phyloP scores from a whole-genome alignment of 2,329 filamentous ascomycete species.

The Pseudogymnoascus sp. region DNA sequence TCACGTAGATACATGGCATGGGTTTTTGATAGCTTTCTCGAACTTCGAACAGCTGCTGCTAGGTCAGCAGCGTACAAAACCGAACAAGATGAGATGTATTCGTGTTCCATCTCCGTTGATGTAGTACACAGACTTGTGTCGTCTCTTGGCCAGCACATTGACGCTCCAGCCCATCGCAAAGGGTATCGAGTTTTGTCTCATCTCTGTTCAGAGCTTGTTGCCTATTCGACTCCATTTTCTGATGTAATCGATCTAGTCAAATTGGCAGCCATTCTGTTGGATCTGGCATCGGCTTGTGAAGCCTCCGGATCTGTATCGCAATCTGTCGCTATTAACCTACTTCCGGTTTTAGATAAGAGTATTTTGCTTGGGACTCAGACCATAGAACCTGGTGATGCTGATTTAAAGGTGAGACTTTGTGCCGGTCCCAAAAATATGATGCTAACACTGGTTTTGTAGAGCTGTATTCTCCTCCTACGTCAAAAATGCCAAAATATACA shows the following conservation, averaged over 20 bases:
- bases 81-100: background rate
- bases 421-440: background rate
- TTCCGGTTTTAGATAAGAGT: constrained; percentile 13
- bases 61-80: background rate
- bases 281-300: constrained; percentile 19
- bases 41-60: constrained; percentile 18
- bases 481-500: constrained; percentile 15
- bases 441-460: constrained; percentile 13
- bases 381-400: background rate
- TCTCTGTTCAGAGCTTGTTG: constrained; percentile 21
- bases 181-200: constrained; percentile 22
- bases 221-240: constrained; percentile 13
- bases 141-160: constrained; percentile 13
- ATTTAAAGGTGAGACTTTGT: constrained; percentile 2
- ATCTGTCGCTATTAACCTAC: constrained; percentile 16
- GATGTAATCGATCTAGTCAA: constrained; percentile 11
- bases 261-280: constrained; percentile 19
- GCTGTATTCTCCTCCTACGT: constrained; percentile 14
- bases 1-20: constrained; percentile 18
- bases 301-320: constrained; percentile 19
- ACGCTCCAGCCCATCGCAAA: constrained; percentile 23
- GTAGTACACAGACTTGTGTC: constrained; percentile 20
- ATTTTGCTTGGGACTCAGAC: background rate
- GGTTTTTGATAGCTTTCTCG: constrained; percentile 25
- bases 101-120: constrained; percentile 14